Evolutionary conservation across 345 rosid species (phyloP), one percentile per base, ranked within the genome.

Genomic region (Eucalyptus globulus): DNA sequence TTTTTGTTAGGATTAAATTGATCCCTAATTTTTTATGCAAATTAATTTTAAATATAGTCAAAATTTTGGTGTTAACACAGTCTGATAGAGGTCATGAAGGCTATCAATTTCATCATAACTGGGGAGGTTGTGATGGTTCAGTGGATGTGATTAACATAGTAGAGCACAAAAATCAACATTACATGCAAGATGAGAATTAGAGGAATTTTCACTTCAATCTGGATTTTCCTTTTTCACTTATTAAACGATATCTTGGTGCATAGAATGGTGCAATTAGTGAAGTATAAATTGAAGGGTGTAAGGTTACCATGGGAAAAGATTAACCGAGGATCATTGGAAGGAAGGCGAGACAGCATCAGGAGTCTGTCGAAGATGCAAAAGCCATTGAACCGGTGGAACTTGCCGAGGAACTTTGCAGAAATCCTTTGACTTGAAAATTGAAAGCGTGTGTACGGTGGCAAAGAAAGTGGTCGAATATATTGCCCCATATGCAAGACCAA

Each of bases 41-140:
- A 51, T 3, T 51, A 51, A 51, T 17, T 51, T 7, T 17, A 51
- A 19, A 19, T 51, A 17, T 51, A 51, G 2, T 51, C 22, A 51
- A 51, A 51, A 51, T 51, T 3, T 17, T 7, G 0, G 9, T 51
- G 22, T 17, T 22, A 3, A 51, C 22, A 0, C 4, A 51, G 1
- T 7, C 9, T 51, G 14, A 72, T 37, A 34, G 7, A 4, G 2
- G 14, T 69, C 26, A 34, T 72, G 44, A 72, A 17, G 45, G 14
- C 26, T 19, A 19, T 72, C 8, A 9, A 1, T 67, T 67, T 67
- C 40, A n/a, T 67, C 22, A 31, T 67, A 31, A 31, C 12, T n/a
- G 11, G 6, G 80, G 40, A 67, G 21, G 40, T 67, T 31, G 21
- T n/a, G 40, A 65, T 15, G 80, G 4, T 65, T 5, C 24, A 34